A percentile compares a stretch with the other conserved stretches of the same genome.
Conservation (phyloP, 1,284 basidiomycete species). For the Mycena citricolor region DNA sequence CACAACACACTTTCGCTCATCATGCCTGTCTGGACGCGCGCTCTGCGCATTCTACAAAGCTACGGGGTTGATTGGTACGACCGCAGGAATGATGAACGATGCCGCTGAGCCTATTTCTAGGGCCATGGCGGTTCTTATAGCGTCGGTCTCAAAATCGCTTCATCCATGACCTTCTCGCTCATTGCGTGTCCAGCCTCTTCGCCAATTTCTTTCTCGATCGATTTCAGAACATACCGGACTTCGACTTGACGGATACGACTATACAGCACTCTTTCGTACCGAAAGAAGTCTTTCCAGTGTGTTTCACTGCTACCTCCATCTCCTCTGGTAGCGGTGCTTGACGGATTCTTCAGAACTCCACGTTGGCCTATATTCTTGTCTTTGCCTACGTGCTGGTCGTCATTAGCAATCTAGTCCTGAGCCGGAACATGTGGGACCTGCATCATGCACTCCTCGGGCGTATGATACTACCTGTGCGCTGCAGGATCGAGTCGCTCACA, state of each 20-base stretch:
- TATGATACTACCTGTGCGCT: conserved; percentile 7
- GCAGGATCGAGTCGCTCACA: too few relatives aligned
- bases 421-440: conserved; percentile 27
- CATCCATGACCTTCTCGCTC: not conserved
- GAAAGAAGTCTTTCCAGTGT: conserved; percentile 24
- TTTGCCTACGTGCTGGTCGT: conserved; percentile 22
- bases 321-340: not conserved
- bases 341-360: conserved; percentile 9
- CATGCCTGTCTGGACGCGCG: conserved; percentile 5
- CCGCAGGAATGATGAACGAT: too few relatives aligned
- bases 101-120: not conserved
- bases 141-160: not conserved
- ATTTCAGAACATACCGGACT: conserved; percentile 26
- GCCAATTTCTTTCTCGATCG: conserved; percentile 24
- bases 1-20: too few relatives aligned
- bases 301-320: not conserved
- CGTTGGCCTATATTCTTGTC: conserved; percentile 18
- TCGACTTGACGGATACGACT: conserved; percentile 24
- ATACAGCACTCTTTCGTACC: conserved; percentile 23
- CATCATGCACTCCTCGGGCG: conserved; percentile 25
- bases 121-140: conserved; percentile 10
- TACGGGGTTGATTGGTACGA: conserved; percentile 19
- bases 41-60: conserved; percentile 15
- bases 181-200: conserved; percentile 11
- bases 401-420: conserved; percentile 24